A percentile compares a stretch with the other conserved stretches of the same genome.
These are phyloP conservation scores for Hydnum rufescens DNA, from an alignment of 768 basidiomycete species.

Conservation along the genomic window DNA sequence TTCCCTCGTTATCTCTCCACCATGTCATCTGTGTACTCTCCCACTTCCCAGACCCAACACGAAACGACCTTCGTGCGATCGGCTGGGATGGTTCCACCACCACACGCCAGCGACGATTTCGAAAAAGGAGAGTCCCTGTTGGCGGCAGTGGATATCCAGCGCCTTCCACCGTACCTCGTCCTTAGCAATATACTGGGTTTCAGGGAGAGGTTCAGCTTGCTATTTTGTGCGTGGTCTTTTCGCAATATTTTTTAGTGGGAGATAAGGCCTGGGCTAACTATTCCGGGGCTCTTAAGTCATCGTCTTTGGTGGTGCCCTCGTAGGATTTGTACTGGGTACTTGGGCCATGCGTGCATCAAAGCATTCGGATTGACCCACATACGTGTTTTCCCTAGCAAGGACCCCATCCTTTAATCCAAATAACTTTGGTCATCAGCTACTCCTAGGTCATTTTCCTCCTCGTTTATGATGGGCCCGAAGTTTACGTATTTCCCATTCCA, in stretches of 20 bases:
- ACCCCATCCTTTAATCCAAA: too few relatives aligned
- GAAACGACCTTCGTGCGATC: too few relatives aligned
- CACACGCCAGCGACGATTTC: too few relatives aligned
- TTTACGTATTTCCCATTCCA: neutral
- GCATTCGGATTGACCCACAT: neutral
- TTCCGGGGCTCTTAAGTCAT: constrained; percentile 1
- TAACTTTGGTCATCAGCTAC: neutral
- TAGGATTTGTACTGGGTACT: constrained; percentile 6
- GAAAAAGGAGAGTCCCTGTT: too few relatives aligned
- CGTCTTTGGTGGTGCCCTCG: constrained; percentile 6
- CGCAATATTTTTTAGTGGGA: neutral
- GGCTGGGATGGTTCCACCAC: too few relatives aligned
- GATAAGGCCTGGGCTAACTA: neutral
- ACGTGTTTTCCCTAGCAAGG: too few relatives aligned
- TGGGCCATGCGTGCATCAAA: constrained; percentile 4
- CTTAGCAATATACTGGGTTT: constrained; percentile 8
- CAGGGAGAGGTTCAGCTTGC: constrained; percentile 7
- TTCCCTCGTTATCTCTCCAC: too few relatives aligned
- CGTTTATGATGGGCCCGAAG: neutral
- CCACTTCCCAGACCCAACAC: too few relatives aligned
- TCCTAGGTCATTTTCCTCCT: neutral
- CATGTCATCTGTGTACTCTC: too few relatives aligned
- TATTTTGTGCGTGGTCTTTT: neutral
- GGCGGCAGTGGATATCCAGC: too few relatives aligned
- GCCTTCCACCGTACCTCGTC: too few relatives aligned